These are phyloP conservation scores for Kurtzmaniella natalensis DNA, from an alignment of 1,139 yeast species.

Conservation along the genomic window DNA sequence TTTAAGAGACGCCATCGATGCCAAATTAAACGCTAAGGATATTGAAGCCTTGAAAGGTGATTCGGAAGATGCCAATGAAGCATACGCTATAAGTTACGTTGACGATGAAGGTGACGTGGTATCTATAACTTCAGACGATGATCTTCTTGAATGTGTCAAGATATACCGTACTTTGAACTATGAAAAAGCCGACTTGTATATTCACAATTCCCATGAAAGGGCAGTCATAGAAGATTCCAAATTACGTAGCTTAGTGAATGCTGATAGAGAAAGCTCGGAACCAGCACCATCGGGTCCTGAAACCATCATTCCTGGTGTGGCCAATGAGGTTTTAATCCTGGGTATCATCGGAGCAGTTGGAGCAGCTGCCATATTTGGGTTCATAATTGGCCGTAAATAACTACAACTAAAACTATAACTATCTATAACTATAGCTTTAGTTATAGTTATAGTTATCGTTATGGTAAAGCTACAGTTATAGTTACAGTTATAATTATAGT, in stretches of 20 bases:
- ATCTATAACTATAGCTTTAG: too few species aligned
- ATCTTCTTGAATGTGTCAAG: slow-evolving; percentile 65
- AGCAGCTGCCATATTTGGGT: slow-evolving; percentile 52
- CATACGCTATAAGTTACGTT: slow-evolving; percentile 67
- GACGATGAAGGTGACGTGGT: slow-evolving; percentile 88
- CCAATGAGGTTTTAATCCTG: slow-evolving; percentile 58
- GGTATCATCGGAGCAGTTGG: slow-evolving; percentile 63
- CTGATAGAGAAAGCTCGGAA: slow-evolving; percentile 10
- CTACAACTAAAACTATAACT: too few species aligned
- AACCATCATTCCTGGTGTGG: slow-evolving; percentile 46
- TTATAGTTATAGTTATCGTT: too few species aligned
- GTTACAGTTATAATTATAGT: not conserved
- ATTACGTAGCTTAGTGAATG: slow-evolving; percentile 3
- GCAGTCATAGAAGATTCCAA: slow-evolving; percentile 23
- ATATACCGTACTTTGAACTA: slow-evolving; percentile 46
- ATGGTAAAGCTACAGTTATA: too few species aligned
- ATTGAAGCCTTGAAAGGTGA: slow-evolving; percentile 29
- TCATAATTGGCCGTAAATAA: slow-evolving; percentile 39
- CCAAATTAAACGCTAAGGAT: slow-evolving; percentile 42
- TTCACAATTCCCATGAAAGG: slow-evolving; percentile 64
- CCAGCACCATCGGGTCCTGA: slow-evolving; percentile 13
- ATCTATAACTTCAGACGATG: slow-evolving; percentile 70
- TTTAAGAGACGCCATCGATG: slow-evolving; percentile 36
- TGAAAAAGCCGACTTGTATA: slow-evolving; percentile 65
- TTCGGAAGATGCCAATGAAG: slow-evolving; percentile 36